Percentiles rank a stretch among this genome's conserved stretches.
phyloP scores from a whole-genome alignment of 768 basidiomycete genomes.

The Russula sp. region DNA sequence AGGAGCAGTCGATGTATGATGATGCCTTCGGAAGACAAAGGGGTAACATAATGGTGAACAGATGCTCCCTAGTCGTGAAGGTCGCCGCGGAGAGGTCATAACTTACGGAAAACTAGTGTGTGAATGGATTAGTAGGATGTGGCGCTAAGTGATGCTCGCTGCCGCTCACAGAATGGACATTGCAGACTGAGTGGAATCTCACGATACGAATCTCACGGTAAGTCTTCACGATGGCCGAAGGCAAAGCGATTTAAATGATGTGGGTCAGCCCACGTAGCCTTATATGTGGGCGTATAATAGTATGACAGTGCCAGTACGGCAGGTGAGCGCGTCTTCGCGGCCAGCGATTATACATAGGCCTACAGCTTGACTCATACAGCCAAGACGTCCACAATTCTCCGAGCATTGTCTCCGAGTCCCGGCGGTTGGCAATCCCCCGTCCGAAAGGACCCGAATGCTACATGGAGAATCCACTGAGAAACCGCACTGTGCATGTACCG shows the following conservation, averaged over 20 bases:
- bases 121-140: background rate
- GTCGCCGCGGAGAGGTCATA: background rate
- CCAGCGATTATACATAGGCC: no score
- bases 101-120: conserved; percentile 21
- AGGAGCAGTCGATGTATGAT: conserved; percentile 7
- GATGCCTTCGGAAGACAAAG: conserved; percentile 6
- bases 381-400: no score
- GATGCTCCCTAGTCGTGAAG: background rate
- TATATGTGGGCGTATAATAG: conserved; percentile 3
- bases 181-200: background rate
- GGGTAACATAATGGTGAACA: background rate
- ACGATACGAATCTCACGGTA: background rate
- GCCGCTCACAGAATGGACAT: conserved; percentile 22
- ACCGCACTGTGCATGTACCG: background rate
- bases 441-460: background rate
- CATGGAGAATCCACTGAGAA: no score
- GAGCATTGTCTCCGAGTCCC: background rate
- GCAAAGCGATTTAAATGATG: background rate
- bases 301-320: background rate
- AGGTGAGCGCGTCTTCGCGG: no score
- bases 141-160: background rate
- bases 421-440: background rate
- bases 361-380: no score
- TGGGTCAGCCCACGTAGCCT: background rate
- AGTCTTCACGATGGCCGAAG: background rate